Evolutionary conservation across 225 moss, liverwort and hornwort genomes (phyloP).

Genomic region (Pseudoscleropodium purum): DNA sequence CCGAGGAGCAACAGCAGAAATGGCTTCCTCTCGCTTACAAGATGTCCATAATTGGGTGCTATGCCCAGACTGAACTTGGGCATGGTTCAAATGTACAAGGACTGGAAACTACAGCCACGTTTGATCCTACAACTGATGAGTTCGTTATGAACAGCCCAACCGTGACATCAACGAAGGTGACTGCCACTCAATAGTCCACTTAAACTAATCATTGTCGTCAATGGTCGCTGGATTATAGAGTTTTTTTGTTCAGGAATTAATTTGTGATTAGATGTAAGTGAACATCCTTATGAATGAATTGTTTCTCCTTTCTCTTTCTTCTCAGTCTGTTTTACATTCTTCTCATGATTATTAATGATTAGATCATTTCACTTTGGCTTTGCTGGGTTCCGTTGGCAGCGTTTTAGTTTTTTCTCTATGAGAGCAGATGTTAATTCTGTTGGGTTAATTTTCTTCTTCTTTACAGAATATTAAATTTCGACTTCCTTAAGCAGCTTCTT

Average conservation of each 20-base stretch:
- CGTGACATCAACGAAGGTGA: slow-evolving; percentile 84
- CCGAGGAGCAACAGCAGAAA: slow-evolving; percentile 78
- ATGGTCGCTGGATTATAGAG: background rate
- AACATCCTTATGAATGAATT: background rate
- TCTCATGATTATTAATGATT: background rate
- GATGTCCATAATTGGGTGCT: slow-evolving; percentile 90
- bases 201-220: background rate
- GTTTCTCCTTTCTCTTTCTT: background rate
- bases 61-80: slow-evolving; percentile 94
- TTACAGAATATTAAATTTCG: background rate
- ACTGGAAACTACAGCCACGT: slow-evolving; percentile 85
- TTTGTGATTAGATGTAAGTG: background rate
- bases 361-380: background rate
- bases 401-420: background rate
- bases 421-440: background rate
- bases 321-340: background rate
- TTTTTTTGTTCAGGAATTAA: background rate
- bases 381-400: background rate
- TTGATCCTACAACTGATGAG: slow-evolving; percentile 75
- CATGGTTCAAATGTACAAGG: slow-evolving; percentile 99
- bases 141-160: slow-evolving; percentile 85
- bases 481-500: background rate
- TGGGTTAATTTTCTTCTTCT: background rate
- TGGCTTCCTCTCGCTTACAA: slow-evolving; percentile 79
- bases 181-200: background rate